Conservation (phyloP, 2,329 filamentous ascomycete species). For the Stachybotrys echinatus region DNA sequence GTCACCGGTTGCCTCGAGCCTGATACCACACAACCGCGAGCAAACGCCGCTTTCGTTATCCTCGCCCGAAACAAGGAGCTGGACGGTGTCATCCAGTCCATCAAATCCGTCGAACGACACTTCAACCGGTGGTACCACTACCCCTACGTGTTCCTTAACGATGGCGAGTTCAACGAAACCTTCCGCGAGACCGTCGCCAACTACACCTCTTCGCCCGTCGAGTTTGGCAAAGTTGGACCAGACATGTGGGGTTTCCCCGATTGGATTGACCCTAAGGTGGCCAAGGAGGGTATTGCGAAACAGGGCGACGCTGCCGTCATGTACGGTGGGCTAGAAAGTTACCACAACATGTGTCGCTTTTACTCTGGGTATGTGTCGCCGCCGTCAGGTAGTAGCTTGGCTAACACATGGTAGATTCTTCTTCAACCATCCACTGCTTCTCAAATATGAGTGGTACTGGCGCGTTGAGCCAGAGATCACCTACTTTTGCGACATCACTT, state of each 20-base stretch:
- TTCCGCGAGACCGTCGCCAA: constrained; percentile 87
- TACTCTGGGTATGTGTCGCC: constrained; percentile 75
- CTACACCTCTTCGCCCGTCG: constrained; percentile 80
- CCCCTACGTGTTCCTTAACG: constrained; percentile 96
- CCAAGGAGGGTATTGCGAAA: constrained; percentile 92
- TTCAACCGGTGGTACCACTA: constrained; percentile 99
- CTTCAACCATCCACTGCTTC: constrained; percentile 90
- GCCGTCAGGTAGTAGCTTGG: background rate
- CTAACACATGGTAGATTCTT: constrained; percentile 63
- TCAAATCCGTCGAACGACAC: constrained; percentile 96
- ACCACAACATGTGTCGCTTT: constrained; percentile 98
- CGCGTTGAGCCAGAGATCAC: constrained; percentile 98
- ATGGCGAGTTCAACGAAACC: constrained; percentile 90
- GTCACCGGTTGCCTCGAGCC: constrained; percentile 82
- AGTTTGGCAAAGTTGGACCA: constrained; percentile 89
- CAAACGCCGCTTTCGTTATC: constrained; percentile 93
- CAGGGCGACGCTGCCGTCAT: constrained; percentile 97
- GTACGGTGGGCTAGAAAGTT: constrained; percentile 98
- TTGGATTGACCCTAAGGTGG: constrained; percentile 91
- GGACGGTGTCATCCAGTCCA: constrained; percentile 90
- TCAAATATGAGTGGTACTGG: constrained; percentile 99
- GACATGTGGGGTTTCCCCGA: constrained; percentile 96
- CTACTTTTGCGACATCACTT: constrained; percentile 99
- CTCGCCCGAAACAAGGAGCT: constrained; percentile 94
- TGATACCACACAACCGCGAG: constrained; percentile 72